These are phyloP conservation scores for Pseudogymnoascus verrucosus DNA, from an alignment of 2,329 filamentous ascomycete genomes.

Conservation along the genomic window DNA sequence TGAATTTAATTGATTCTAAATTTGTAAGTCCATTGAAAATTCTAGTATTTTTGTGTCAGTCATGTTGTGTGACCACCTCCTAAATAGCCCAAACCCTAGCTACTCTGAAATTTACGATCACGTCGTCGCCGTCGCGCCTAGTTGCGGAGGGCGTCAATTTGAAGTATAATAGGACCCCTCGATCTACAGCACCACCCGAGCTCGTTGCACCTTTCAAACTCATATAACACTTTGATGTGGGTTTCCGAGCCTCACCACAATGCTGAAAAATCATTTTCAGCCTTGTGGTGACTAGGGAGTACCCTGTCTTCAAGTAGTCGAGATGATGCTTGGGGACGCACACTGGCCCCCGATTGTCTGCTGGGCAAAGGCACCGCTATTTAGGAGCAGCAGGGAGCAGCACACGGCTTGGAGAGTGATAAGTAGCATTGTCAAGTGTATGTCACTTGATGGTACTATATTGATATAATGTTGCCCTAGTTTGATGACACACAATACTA, in stretches of 20 bases:
- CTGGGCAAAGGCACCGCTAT: background rate
- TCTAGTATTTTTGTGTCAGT: too few species aligned
- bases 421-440: background rate
- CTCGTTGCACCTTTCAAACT: background rate
- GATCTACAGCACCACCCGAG: too few species aligned
- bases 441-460: background rate
- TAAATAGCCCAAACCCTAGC: too few species aligned
- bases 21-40: too few species aligned
- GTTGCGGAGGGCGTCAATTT: slow-evolving; percentile 13
- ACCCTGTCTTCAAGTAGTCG: background rate
- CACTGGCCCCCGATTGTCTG: background rate
- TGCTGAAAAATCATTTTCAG: slow-evolving; percentile 15
- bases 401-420: background rate
- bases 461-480: background rate
- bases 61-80: too few species aligned
- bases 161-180: slow-evolving; percentile 2
- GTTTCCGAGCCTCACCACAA: slow-evolving; percentile 17
- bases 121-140: too few species aligned
- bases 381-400: background rate
- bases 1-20: too few species aligned
- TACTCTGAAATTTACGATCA: too few species aligned
- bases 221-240: slow-evolving; percentile 18
- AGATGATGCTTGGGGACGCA: background rate
- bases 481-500: background rate
- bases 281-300: background rate